A percentile compares a stretch with the other conserved stretches of the same genome.
phyloP scores from a whole-genome alignment of 441 rosid genomes.

The Jatropha multifida region DNA sequence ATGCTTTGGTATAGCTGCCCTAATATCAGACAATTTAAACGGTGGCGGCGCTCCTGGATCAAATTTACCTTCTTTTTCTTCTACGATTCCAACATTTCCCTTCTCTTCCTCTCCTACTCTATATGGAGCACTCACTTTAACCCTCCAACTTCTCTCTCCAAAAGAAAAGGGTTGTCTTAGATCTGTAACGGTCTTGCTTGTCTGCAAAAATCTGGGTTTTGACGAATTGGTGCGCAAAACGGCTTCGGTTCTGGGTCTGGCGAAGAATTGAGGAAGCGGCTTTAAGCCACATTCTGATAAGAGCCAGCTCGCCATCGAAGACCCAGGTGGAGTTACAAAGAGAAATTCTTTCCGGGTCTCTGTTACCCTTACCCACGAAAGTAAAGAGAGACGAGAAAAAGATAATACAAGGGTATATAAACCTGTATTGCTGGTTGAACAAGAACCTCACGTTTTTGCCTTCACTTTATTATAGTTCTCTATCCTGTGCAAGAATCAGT shows the following conservation, averaged over 20 bases:
- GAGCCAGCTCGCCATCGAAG: slow-evolving; percentile 59
- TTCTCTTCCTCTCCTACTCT: slow-evolving; percentile 27
- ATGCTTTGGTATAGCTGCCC: slow-evolving; percentile 96
- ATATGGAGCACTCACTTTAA: slow-evolving; percentile 50
- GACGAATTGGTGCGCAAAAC: slow-evolving; percentile 12
- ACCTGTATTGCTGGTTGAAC: background rate
- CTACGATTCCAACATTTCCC: slow-evolving; percentile 16
- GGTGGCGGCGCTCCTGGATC: slow-evolving; percentile 83
- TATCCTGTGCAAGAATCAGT: background rate
- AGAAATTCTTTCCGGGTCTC: background rate
- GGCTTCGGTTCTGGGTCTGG: slow-evolving; percentile 39
- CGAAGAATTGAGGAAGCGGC: slow-evolving; percentile 47
- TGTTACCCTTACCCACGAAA: background rate
- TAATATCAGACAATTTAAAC: slow-evolving; percentile 71
- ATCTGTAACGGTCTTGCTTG: slow-evolving; percentile 29
- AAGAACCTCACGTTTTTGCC: background rate
- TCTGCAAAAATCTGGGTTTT: slow-evolving; percentile 28
- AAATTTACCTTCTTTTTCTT: slow-evolving; percentile 31
- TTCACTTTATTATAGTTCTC: background rate
- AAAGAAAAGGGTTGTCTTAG: slow-evolving; percentile 24
- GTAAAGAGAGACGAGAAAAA: background rate
- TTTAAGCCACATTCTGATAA: slow-evolving; percentile 63
- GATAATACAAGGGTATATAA: background rate
- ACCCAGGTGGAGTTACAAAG: slow-evolving; percentile 19
- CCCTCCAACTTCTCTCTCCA: slow-evolving; percentile 38